These are phyloP conservation scores for Begonia fuchsioides DNA, from an alignment of 306 rosid species.

Conservation along the genomic window DNA sequence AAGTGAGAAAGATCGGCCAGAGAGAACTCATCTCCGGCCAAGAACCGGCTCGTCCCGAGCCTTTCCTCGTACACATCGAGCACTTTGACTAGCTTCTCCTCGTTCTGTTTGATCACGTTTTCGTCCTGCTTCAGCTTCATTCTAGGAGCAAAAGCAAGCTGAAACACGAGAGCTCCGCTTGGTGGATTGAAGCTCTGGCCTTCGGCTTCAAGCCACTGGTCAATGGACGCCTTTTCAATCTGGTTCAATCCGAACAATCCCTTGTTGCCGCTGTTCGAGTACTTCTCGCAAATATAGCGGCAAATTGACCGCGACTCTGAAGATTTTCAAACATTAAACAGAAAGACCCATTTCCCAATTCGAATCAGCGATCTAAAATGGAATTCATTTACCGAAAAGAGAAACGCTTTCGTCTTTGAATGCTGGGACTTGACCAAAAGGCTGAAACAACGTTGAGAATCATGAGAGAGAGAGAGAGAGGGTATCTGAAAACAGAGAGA, in stretches of 20 bases:
- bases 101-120: constrained; percentile 29
- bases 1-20: constrained; percentile 83
- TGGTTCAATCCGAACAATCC: constrained; percentile 52
- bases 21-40: constrained; percentile 67
- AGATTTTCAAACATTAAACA: background rate
- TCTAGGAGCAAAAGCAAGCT: constrained; percentile 67
- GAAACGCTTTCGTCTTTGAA: constrained; percentile 50
- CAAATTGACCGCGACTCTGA: constrained; percentile 75
- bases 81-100: constrained; percentile 50
- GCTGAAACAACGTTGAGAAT: constrained; percentile 18
- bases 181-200: constrained; percentile 72
- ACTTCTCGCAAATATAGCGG: constrained; percentile 70
- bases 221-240: constrained; percentile 53
- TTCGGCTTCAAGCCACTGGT: constrained; percentile 81
- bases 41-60: constrained; percentile 40
- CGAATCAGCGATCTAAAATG: background rate
- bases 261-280: constrained; percentile 37
- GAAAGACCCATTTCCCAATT: background rate
- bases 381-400: constrained; percentile 43
- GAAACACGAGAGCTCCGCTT: constrained; percentile 46
- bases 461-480: background rate
- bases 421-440: constrained; percentile 88
- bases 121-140: constrained; percentile 66
- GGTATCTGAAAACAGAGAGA: background rate
- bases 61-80: constrained; percentile 52